Evolutionary conservation across 495 filamentous ascomycete species (phyloP).

Genomic region (Penicillium daleae): DNA sequence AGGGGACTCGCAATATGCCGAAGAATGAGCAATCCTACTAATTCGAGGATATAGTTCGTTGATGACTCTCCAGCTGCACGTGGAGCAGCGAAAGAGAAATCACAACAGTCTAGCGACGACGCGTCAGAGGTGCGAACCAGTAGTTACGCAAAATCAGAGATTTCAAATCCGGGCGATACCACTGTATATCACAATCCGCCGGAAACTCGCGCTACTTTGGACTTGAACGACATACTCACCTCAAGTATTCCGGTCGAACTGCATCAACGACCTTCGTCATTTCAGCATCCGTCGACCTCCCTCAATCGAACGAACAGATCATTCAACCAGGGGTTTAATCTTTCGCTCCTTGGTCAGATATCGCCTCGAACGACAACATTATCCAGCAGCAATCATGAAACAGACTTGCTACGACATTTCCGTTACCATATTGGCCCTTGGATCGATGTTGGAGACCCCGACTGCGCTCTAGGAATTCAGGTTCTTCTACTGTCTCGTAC

Average conservation of each 20-base stretch:
- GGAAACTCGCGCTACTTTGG: constrained; percentile 13
- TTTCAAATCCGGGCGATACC: neutral
- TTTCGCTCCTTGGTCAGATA: neutral
- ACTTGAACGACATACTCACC: constrained; percentile 18
- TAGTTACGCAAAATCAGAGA: neutral
- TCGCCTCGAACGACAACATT: neutral
- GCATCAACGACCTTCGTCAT: constrained; percentile 8
- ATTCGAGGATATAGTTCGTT: constrained; percentile 25
- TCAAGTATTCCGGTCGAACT: neutral
- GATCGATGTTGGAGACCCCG: constrained; percentile 33
- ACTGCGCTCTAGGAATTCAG: constrained; percentile 27
- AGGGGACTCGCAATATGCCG: neutral
- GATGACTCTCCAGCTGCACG: constrained; percentile 27
- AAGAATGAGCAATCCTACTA: constrained; percentile 2
- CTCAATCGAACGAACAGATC: neutral
- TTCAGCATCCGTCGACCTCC: neutral
- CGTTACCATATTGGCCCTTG: constrained; percentile 33
- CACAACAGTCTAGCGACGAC: neutral
- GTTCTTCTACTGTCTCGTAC: constrained; percentile 29
- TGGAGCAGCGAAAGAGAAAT: constrained; percentile 2
- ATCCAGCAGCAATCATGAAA: constrained; percentile 23
- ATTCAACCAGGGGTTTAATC: neutral
- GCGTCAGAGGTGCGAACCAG: neutral
- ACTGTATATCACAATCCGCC: neutral
- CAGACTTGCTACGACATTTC: constrained; percentile 31